These are phyloP conservation scores for Neurospora hispaniola DNA, from an alignment of 495 filamentous ascomycete genomes.

Conservation along the genomic window DNA sequence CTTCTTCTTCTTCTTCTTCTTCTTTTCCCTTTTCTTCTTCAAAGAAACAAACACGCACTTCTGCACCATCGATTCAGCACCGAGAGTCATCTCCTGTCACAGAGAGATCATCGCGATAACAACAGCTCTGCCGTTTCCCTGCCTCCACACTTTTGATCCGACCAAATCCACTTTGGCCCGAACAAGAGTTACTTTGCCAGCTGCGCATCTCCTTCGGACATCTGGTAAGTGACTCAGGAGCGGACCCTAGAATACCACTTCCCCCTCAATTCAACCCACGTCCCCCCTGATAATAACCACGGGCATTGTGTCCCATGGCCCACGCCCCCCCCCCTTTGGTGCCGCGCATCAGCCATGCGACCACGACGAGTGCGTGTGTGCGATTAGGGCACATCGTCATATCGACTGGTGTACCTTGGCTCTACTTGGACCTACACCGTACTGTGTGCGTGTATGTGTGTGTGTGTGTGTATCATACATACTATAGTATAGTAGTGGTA, in stretches of 20 bases:
- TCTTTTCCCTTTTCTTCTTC: conserved; percentile 17
- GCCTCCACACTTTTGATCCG: conserved; percentile 23
- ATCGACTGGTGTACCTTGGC: not conserved
- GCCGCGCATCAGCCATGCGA: not conserved
- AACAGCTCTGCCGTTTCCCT: conserved; percentile 36
- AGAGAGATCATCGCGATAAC: conserved; percentile 43
- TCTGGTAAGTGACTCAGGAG: conserved; percentile 31
- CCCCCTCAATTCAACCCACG: not conserved
- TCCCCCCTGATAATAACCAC: not conserved
- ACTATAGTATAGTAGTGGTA: not conserved
- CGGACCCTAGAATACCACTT: not conserved
- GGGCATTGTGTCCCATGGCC: conserved; percentile 9
- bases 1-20: conserved; percentile 9
- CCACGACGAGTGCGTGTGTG: not conserved
- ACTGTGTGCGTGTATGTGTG: not conserved
- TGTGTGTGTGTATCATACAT: not conserved
- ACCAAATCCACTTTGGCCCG: conserved; percentile 26
- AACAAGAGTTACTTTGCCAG: conserved; percentile 25
- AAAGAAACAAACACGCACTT: conserved; percentile 34
- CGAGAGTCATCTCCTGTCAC: conserved; percentile 44
- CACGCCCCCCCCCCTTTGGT: not conserved
- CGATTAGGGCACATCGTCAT: conserved; percentile 1
- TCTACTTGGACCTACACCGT: not conserved
- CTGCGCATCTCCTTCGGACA: conserved; percentile 21
- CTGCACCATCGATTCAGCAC: conserved; percentile 28